These are phyloP conservation scores for Omphalotus guepiniiformis DNA, from an alignment of 768 basidiomycete genomes.

Conservation along the genomic window DNA sequence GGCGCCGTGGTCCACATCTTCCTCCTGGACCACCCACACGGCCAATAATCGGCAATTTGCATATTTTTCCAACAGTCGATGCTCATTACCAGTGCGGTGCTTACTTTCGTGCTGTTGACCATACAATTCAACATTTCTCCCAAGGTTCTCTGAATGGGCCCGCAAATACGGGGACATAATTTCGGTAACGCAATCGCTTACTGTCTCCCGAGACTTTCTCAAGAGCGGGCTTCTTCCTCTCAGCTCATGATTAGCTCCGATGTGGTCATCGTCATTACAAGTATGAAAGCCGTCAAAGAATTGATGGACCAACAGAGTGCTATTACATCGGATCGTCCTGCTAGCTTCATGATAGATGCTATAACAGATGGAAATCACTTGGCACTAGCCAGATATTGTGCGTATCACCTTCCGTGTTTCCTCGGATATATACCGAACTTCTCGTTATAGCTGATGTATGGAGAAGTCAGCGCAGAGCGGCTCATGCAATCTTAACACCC, in stretches of 20 bases:
- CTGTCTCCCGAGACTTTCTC: slow-evolving; percentile 5
- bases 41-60: slow-evolving; percentile 13
- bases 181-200: slow-evolving; percentile 15
- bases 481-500: slow-evolving; percentile 16
- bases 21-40: slow-evolving; percentile 15
- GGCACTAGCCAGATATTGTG: slow-evolving; percentile 15
- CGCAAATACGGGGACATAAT: slow-evolving; percentile 23
- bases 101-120: not conserved
- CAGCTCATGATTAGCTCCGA: slow-evolving; percentile 19
- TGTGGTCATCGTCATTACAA: slow-evolving; percentile 21
- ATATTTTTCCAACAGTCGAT: slow-evolving; percentile 12
- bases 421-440: not conserved
- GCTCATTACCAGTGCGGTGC: slow-evolving; percentile 10
- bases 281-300: slow-evolving; percentile 18
- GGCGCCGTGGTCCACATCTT: slow-evolving; percentile 7
- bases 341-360: slow-evolving; percentile 15
- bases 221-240: slow-evolving; percentile 9
- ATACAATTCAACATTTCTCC: not conserved
- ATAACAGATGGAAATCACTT: slow-evolving; percentile 17
- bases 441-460: slow-evolving; percentile 4
- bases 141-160: slow-evolving; percentile 26
- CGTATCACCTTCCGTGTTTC: not conserved
- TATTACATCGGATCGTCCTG: slow-evolving; percentile 21
- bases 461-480: slow-evolving; percentile 12
- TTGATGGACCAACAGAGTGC: slow-evolving; percentile 23